phyloP scores from a whole-genome alignment of 805 yeast genomes.

The Barnettozyma salicaria region DNA sequence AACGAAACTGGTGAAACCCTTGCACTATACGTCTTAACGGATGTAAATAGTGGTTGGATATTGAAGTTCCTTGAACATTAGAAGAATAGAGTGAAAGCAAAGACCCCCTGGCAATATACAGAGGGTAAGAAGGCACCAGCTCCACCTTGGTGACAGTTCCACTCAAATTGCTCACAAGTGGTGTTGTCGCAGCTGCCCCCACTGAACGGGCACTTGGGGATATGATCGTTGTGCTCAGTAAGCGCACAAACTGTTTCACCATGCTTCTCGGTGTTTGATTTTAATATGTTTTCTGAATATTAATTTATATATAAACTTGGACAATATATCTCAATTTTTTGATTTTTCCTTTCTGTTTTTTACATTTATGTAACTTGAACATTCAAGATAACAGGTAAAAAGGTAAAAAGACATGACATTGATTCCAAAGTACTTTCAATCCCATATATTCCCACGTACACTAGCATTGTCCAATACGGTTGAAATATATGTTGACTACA shows the following conservation, averaged over 20 bases:
- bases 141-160: slow-evolving; percentile 43
- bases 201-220: slow-evolving; percentile 2
- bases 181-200: not conserved
- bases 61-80: slow-evolving; percentile 12
- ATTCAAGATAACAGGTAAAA: too few relatives aligned
- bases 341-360: too few relatives aligned
- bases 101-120: slow-evolving; percentile 42
- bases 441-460: slow-evolving; percentile 21
- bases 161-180: slow-evolving; percentile 17
- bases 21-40: slow-evolving; percentile 38
- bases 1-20: slow-evolving; percentile 41
- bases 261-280: too few relatives aligned
- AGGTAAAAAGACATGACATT: too few relatives aligned
- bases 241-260: not conserved
- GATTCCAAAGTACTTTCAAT: slow-evolving; percentile 22
- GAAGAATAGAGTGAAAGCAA: slow-evolving; percentile 42
- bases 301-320: too few relatives aligned
- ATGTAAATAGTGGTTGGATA: slow-evolving; percentile 19
- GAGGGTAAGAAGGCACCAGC: slow-evolving; percentile 55
- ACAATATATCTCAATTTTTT: too few relatives aligned
- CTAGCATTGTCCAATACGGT: slow-evolving; percentile 33
- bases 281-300: too few relatives aligned
- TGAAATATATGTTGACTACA: slow-evolving; percentile 67
- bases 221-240: slow-evolving; percentile 1
- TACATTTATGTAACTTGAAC: too few relatives aligned